Percentiles rank a stretch among this genome's conserved stretches.
Evolutionary conservation across 768 basidiomycete genomes (phyloP).

Genomic region (Pulveroboletus frians): DNA sequence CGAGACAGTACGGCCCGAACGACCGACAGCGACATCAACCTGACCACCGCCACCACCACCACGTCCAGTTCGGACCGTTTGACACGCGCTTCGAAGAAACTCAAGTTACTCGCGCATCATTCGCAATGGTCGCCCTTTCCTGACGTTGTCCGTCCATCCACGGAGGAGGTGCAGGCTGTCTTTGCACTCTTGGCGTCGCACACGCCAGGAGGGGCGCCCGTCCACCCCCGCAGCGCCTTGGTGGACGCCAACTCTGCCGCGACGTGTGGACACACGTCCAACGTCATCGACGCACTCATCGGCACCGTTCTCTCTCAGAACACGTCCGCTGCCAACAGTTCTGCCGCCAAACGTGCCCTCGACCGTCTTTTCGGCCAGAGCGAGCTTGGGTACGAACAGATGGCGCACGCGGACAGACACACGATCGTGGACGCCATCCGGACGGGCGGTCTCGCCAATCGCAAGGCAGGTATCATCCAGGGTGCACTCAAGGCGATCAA

Average conservation of each 20-base stretch:
- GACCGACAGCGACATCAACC: background rate
- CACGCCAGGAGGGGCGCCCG: conserved; percentile 32
- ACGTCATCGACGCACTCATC: conserved; percentile 56
- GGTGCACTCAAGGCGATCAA: conserved; percentile 40
- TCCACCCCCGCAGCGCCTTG: conserved; percentile 18
- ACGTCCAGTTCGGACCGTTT: background rate
- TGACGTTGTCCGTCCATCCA: conserved; percentile 40
- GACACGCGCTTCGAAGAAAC: conserved; percentile 38
- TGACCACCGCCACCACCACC: background rate
- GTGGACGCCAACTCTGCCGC: conserved; percentile 34
- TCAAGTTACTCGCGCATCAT: conserved; percentile 44
- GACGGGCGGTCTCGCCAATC: conserved; percentile 54
- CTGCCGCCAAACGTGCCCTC: conserved; percentile 44
- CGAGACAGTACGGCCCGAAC: background rate
- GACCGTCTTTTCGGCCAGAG: conserved; percentile 47
- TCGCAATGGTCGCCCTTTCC: conserved; percentile 44
- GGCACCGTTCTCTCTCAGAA: conserved; percentile 59
- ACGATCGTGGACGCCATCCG: conserved; percentile 47
- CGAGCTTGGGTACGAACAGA: conserved; percentile 40
- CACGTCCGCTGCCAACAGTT: conserved; percentile 46
- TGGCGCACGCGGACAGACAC: conserved; percentile 39
- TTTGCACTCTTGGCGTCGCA: conserved; percentile 37
- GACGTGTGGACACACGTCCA: conserved; percentile 44
- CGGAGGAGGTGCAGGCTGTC: conserved; percentile 37
- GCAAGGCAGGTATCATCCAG: conserved; percentile 54